Conservation (phyloP, 768 basidiomycete genomes). For the Calocybe indica region DNA sequence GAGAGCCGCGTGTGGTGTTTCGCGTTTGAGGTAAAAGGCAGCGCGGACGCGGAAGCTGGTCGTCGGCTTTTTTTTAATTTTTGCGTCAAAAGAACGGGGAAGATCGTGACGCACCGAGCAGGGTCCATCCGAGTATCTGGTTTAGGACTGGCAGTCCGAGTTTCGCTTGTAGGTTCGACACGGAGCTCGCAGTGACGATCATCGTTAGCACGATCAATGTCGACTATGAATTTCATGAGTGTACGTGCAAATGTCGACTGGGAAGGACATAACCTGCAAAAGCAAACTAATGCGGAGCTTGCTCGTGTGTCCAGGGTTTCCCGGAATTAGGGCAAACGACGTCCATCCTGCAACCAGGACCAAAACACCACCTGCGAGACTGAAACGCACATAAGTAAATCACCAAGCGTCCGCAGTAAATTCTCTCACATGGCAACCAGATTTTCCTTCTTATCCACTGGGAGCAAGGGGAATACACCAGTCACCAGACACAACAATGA, state of each 20-base stretch:
- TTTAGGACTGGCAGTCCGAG: constrained; percentile 55
- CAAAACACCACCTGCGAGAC: constrained; percentile 39
- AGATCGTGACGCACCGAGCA: constrained; percentile 42
- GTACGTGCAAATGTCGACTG: not conserved
- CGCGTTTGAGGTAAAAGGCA: constrained; percentile 40
- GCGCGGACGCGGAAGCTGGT: constrained; percentile 41
- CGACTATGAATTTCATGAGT: constrained; percentile 24
- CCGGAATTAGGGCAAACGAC: constrained; percentile 7
- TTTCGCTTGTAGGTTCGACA: constrained; percentile 56
- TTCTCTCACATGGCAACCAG: constrained; percentile 49
- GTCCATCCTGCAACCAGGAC: constrained; percentile 33
- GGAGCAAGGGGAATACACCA: constrained; percentile 63
- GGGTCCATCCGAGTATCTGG: constrained; percentile 59
- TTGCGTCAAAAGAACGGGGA: not conserved
- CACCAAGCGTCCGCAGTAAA: not conserved
- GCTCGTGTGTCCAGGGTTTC: constrained; percentile 5
- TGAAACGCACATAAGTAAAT: constrained; percentile 13
- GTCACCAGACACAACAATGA: constrained; percentile 42
- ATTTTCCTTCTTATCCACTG: constrained; percentile 68
- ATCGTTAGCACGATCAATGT: constrained; percentile 40
- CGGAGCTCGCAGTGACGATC: constrained; percentile 52
- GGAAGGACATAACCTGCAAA: not conserved
- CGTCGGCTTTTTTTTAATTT: not conserved
- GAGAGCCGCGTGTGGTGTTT: constrained; percentile 34
- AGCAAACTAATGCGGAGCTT: constrained; percentile 3